These are phyloP conservation scores for Ananas comosus DNA, from an alignment of 176 grass and related monocot species.

Conservation along the genomic window DNA sequence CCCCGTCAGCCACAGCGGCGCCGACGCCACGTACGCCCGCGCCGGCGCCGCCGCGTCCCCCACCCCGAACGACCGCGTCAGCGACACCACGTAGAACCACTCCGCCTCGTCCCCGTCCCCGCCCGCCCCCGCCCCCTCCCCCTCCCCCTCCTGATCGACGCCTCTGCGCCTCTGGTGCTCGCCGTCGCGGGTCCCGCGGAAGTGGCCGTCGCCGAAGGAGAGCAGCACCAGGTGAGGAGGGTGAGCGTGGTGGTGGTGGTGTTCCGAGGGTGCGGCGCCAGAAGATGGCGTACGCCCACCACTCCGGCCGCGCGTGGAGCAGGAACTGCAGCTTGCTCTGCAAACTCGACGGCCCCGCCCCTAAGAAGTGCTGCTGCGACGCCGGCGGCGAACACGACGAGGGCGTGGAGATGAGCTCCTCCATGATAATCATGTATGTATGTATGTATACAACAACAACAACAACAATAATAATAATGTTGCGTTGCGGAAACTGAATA, in stretches of 20 bases:
- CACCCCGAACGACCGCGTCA: slow-evolving; percentile 22
- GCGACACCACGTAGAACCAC: slow-evolving; percentile 32
- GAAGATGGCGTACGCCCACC: slow-evolving; percentile 36
- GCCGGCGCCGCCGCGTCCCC: slow-evolving; percentile 1
- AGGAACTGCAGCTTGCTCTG: slow-evolving; percentile 22
- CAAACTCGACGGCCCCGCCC: neutral
- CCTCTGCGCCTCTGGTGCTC: neutral
- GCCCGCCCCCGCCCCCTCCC: neutral
- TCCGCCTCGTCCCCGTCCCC: slow-evolving; percentile 18
- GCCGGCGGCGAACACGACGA: too few relatives aligned
- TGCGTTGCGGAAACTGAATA: too few relatives aligned
- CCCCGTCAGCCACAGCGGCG: slow-evolving; percentile 21
- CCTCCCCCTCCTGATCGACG: neutral
- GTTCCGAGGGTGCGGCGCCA: slow-evolving; percentile 6
- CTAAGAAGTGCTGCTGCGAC: too few relatives aligned
- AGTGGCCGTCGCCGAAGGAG: slow-evolving; percentile 28
- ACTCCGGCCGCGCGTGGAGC: slow-evolving; percentile 1
- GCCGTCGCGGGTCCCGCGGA: slow-evolving; percentile 10
- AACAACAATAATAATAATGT: too few relatives aligned
- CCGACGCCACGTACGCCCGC: neutral
- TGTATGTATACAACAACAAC: too few relatives aligned
- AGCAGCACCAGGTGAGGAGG: slow-evolving; percentile 1
- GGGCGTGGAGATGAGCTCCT: too few relatives aligned
- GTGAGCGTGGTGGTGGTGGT: neutral
- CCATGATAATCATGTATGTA: too few relatives aligned